Conservation (phyloP, 306 rosid genomes). For the Nissolia schottii region DNA sequence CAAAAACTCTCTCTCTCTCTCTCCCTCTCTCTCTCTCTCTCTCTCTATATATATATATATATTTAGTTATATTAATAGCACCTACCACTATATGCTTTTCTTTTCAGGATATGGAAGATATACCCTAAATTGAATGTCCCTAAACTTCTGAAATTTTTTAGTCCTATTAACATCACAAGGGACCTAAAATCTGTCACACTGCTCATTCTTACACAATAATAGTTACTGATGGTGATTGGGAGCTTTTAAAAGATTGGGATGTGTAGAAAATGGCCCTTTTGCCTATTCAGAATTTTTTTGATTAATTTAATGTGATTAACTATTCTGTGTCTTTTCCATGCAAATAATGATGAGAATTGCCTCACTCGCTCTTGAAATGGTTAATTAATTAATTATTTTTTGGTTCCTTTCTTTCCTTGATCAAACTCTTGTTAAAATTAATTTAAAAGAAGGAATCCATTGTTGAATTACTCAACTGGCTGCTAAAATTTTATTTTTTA, state of each 20-base stretch:
- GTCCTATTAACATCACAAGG: constrained; percentile 61
- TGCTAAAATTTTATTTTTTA: background rate
- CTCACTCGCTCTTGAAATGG: constrained; percentile 29
- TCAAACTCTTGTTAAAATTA: background rate
- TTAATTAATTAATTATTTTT: constrained; percentile 22
- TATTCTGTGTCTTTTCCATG: constrained; percentile 33
- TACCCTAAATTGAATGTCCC: constrained; percentile 31
- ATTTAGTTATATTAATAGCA: constrained; percentile 29
- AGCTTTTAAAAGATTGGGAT: constrained; percentile 26
- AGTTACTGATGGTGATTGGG: constrained; percentile 52
- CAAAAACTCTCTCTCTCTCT: too few relatives aligned
- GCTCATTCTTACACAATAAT: constrained; percentile 42
- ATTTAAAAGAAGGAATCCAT: background rate
- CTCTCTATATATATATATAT: constrained; percentile 25
- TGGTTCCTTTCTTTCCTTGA: constrained; percentile 9
- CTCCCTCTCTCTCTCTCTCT: too few relatives aligned
- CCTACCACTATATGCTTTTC: constrained; percentile 17
- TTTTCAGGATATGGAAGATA: constrained; percentile 1
- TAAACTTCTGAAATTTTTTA: constrained; percentile 7
- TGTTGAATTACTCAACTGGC: constrained; percentile 9
- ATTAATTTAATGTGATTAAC: constrained; percentile 10
- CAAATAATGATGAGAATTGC: constrained; percentile 37
- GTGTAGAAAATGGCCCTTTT: constrained; percentile 21
- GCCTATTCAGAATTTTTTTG: background rate
- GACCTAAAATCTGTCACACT: constrained; percentile 39